These are phyloP conservation scores for Phaeoacremonium minimum DNA, from an alignment of 2,329 filamentous ascomycete genomes.

Conservation along the genomic window DNA sequence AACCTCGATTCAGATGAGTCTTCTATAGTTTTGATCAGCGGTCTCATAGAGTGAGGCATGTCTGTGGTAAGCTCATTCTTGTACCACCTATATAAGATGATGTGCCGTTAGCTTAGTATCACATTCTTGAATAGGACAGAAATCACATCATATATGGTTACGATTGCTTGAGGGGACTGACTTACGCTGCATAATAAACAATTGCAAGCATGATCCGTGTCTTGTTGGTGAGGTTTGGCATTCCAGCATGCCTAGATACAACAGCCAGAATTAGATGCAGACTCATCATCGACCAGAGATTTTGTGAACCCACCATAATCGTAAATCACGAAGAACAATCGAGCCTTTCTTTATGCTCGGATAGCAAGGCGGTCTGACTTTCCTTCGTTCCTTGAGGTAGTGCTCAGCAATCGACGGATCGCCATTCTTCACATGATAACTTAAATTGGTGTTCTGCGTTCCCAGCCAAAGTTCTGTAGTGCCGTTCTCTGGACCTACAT, in stretches of 20 bases:
- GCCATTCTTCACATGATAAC: not conserved
- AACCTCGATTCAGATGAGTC: not conserved
- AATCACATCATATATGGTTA: not conserved
- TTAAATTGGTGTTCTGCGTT: not conserved
- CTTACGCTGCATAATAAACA: not conserved
- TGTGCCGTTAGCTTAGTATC: not conserved
- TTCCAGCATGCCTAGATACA: not conserved
- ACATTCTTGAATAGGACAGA: not conserved
- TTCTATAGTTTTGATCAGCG: not conserved
- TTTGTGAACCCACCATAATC: not conserved
- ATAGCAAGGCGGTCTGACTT: not conserved
- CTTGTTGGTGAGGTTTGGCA: not conserved
- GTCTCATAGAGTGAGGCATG: not conserved
- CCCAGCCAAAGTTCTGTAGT: not conserved
- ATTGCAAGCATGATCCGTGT: not conserved
- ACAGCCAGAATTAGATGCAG: not conserved
- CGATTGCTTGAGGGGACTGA: not conserved
- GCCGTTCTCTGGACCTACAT: not conserved
- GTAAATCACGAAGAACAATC: not conserved
- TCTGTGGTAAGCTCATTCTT: not conserved
- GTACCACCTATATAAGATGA: not conserved
- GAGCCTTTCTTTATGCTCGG: not conserved
- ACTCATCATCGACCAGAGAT: not conserved
- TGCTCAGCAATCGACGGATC: not conserved
- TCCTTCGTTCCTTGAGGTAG: not conserved